These are phyloP conservation scores for Vanderwaltozyma verrucispora DNA, from an alignment of 805 yeast species.

Conservation along the genomic window DNA sequence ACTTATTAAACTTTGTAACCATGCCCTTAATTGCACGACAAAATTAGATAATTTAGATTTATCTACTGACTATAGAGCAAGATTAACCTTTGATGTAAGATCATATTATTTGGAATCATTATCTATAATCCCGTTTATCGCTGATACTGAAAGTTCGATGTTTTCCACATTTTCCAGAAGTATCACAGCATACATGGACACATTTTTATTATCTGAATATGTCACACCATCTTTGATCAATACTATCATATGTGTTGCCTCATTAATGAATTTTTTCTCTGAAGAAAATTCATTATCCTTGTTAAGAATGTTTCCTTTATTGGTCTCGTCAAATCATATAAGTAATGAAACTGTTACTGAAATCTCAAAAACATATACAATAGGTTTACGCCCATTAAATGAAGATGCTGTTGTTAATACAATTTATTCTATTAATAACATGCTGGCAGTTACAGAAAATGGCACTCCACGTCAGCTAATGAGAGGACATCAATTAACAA, in stretches of 20 bases:
- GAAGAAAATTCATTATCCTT: slow-evolving; percentile 27
- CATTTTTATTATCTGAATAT: slow-evolving; percentile 32
- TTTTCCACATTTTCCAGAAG: slow-evolving; percentile 35
- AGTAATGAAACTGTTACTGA: slow-evolving; percentile 36
- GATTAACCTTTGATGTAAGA: slow-evolving; percentile 13
- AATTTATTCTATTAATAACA: slow-evolving; percentile 72
- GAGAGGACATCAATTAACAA: slow-evolving; percentile 28
- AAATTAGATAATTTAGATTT: slow-evolving; percentile 12
- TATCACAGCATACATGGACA: slow-evolving; percentile 41
- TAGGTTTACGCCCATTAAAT: slow-evolving; percentile 55
- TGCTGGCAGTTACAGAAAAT: slow-evolving; percentile 47
- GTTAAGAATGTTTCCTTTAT: slow-evolving; percentile 37
- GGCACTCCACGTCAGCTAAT: slow-evolving; percentile 28
- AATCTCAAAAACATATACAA: slow-evolving; percentile 50
- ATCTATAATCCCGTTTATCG: slow-evolving; percentile 28
- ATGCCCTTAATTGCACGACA: slow-evolving; percentile 15
- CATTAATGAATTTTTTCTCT: slow-evolving; percentile 36
- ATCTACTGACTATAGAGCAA: slow-evolving; percentile 14
- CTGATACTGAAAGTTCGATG: slow-evolving; percentile 37
- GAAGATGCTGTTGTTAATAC: slow-evolving; percentile 79
- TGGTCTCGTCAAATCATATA: slow-evolving; percentile 47
- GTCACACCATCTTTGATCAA: slow-evolving; percentile 15
- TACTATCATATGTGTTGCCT: slow-evolving; percentile 44
- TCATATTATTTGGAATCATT: slow-evolving; percentile 31
- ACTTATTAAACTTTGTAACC: slow-evolving; percentile 20